A percentile compares a stretch with the other conserved stretches of the same genome.
Evolutionary conservation across 2,329 filamentous ascomycete species (phyloP).

Genomic region (Colletotrichum orbiculare): DNA sequence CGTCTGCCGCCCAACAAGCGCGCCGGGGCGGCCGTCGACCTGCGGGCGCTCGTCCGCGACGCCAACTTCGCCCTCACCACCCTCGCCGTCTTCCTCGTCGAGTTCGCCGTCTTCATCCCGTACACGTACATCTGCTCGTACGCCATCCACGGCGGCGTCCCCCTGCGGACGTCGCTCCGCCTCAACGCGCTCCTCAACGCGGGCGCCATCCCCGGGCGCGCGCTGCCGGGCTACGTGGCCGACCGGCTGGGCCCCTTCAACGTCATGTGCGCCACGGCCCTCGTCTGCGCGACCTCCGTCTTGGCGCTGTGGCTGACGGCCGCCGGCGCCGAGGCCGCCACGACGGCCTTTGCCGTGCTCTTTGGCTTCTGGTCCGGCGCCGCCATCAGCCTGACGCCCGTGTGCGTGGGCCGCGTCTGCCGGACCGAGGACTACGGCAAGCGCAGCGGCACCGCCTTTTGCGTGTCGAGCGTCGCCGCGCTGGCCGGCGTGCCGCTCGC

Average conservation of each 20-base stretch:
- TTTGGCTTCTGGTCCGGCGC: slow-evolving; percentile 79
- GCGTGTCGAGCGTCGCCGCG: slow-evolving; percentile 70
- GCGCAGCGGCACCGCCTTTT: slow-evolving; percentile 77
- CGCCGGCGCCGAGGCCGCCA: slow-evolving; percentile 55
- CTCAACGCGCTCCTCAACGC: slow-evolving; percentile 77
- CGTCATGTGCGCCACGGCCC: slow-evolving; percentile 70
- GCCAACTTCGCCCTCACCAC: slow-evolving; percentile 63
- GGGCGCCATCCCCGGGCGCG: slow-evolving; percentile 74
- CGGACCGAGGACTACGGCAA: slow-evolving; percentile 75
- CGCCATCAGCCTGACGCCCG: slow-evolving; percentile 77
- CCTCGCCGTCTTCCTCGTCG: slow-evolving; percentile 65
- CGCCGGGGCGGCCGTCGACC: slow-evolving; percentile 57
- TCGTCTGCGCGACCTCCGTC: slow-evolving; percentile 54
- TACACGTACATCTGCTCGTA: slow-evolving; percentile 77
- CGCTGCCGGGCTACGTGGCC: slow-evolving; percentile 73
- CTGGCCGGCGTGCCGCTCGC: slow-evolving; percentile 70
- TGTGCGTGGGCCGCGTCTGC: slow-evolving; percentile 78
- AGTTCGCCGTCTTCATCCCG: slow-evolving; percentile 73
- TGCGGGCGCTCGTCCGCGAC: slow-evolving; percentile 60
- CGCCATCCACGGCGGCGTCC: slow-evolving; percentile 65
- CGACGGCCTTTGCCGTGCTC: slow-evolving; percentile 70
- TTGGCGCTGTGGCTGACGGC: slow-evolving; percentile 72
- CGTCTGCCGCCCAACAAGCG: slow-evolving; percentile 60
- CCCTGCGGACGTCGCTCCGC: slow-evolving; percentile 69
- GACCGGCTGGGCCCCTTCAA: slow-evolving; percentile 79